Conservation (phyloP, 1,284 basidiomycete species). For the Irpex sp. region DNA sequence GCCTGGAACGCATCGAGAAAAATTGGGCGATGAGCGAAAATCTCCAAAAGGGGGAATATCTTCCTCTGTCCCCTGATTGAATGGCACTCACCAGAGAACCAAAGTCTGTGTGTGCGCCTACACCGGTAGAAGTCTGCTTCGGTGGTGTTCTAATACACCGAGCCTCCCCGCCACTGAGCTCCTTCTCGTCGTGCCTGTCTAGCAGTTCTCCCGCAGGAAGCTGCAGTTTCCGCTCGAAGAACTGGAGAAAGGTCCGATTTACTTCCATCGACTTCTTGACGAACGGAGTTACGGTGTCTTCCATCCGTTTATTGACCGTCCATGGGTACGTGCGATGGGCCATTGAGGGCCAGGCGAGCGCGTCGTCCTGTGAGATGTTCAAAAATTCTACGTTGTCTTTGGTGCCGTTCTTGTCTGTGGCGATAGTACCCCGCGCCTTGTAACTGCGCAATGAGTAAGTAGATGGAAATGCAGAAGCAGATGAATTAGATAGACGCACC, state of each 20-base stretch:
- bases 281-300: conserved; percentile 49
- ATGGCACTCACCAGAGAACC: conserved; percentile 35
- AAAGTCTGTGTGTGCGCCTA: conserved; percentile 38
- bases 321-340: conserved; percentile 53
- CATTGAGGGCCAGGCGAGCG: conserved; percentile 48
- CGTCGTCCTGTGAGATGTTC: conserved; percentile 67
- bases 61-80: too few species aligned
- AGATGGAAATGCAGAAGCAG: neutral
- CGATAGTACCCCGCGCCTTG: conserved; percentile 59
- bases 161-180: conserved; percentile 57
- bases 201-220: conserved; percentile 48
- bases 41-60: neutral
- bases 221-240: conserved; percentile 56
- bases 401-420: conserved; percentile 58
- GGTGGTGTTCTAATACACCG: conserved; percentile 53
- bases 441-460: conserved; percentile 40
- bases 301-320: conserved; percentile 48
- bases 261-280: conserved; percentile 53
- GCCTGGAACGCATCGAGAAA: conserved; percentile 6
- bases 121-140: conserved; percentile 25
- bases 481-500: conserved; percentile 32
- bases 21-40: neutral
- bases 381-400: conserved; percentile 61
- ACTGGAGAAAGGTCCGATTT: conserved; percentile 47
- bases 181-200: conserved; percentile 41